phyloP scores from a whole-genome alignment of 179 eudicot species.

The Vitellaria paradoxa region DNA sequence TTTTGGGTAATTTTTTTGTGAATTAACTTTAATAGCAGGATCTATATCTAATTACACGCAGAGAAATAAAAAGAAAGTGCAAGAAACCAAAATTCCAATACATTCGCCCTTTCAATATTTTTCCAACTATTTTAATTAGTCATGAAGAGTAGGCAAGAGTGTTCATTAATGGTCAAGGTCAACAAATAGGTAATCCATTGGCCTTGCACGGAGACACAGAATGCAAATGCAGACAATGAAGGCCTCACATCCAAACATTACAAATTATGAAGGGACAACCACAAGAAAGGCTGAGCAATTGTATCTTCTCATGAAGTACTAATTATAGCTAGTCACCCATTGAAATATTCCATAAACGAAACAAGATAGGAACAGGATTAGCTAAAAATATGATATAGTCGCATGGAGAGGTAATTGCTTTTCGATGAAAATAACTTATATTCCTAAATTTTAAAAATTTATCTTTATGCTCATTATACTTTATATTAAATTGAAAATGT shows the following conservation, averaged over 20 bases:
- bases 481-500: no score
- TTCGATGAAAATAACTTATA: no score
- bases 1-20: no score
- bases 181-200: constrained; percentile 9
- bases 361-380: neutral
- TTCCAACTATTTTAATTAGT: neutral
- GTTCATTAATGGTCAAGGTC: neutral
- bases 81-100: neutral
- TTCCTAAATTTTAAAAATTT: no score
- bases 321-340: neutral
- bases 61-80: neutral
- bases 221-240: neutral
- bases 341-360: neutral
- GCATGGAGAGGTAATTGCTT: no score
- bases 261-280: neutral
- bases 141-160: neutral
- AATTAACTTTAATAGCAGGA: no score
- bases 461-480: no score
- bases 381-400: no score
- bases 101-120: neutral
- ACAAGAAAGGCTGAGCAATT: neutral
- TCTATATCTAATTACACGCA: no score
- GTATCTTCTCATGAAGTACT: neutral
- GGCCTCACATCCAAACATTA: neutral
- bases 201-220: constrained; percentile 11